Evolutionary conservation across 208 protist species (phyloP).

Genomic region (Novymonas esmeraldas): DNA sequence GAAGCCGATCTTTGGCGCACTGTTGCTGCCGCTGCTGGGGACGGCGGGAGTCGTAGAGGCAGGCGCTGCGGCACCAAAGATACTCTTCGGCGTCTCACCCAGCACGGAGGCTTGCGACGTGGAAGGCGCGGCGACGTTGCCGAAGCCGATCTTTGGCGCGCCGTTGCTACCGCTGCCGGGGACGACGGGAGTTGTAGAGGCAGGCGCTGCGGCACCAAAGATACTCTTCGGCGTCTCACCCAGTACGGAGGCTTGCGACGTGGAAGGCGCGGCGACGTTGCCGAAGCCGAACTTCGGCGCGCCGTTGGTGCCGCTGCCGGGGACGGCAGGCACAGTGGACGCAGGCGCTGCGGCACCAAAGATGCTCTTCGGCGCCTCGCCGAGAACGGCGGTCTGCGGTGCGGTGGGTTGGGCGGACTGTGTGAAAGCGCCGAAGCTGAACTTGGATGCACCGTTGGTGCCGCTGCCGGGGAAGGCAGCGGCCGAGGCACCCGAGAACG

Average conservation of each 20-base stretch:
- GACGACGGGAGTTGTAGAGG: no score
- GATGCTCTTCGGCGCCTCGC: conserved; percentile 2
- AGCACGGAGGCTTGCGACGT: conserved; percentile 2
- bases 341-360: not conserved
- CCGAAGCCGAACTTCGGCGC: conserved; percentile 14
- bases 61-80: not conserved
- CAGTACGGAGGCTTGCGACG: not conserved
- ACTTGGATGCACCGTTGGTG: not conserved
- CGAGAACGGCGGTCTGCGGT: not conserved
- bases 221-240: conserved; percentile 2
- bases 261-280: not conserved
- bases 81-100: not conserved
- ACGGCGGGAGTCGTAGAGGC: no score
- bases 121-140: not conserved
- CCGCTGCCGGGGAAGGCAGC: conserved; percentile 12
- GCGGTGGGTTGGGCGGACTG: no score
- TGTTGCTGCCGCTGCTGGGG: no score
- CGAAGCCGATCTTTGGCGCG: conserved; percentile 20
- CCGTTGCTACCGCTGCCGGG: not conserved
- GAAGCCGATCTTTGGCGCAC: no score
- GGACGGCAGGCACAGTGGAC: conserved; percentile 8
- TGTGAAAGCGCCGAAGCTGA: conserved; percentile 9
- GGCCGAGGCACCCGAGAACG: not conserved
- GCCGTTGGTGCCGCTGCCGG: not conserved
- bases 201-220: conserved; percentile 15